These are phyloP conservation scores for Fraxinus latifolia DNA, from an alignment of 305 asterid genomes.

Conservation along the genomic window DNA sequence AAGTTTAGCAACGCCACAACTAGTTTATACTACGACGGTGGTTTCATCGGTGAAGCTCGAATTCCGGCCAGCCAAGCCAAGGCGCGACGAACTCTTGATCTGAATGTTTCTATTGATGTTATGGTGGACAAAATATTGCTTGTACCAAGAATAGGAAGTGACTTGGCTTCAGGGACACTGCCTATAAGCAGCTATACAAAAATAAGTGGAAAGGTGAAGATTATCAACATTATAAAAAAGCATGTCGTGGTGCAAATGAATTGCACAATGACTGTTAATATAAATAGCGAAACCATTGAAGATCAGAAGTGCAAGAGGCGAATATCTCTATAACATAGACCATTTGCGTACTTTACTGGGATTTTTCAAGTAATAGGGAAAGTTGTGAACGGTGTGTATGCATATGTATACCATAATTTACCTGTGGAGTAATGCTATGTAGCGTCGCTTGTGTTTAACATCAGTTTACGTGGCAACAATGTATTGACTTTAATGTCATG, in stretches of 20 bases:
- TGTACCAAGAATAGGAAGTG: slow-evolving; percentile 21
- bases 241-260: slow-evolving; percentile 31
- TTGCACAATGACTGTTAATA: slow-evolving; percentile 37
- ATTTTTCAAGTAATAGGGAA: neutral
- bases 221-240: slow-evolving; percentile 30
- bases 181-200: slow-evolving; percentile 22
- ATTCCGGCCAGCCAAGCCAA: slow-evolving; percentile 31
- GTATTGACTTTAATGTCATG: neutral
- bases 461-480: neutral
- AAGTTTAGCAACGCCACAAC: slow-evolving; percentile 29
- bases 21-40: slow-evolving; percentile 29
- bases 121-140: slow-evolving; percentile 26
- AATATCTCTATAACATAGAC: slow-evolving; percentile 13
- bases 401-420: neutral
- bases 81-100: slow-evolving; percentile 31
- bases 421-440: neutral
- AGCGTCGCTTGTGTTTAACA: neutral
- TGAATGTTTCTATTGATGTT: slow-evolving; percentile 29
- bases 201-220: slow-evolving; percentile 41
- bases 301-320: slow-evolving; percentile 30
- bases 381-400: neutral
- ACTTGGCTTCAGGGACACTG: slow-evolving; percentile 27
- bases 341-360: neutral
- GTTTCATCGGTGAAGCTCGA: slow-evolving; percentile 29
- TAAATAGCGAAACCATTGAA: slow-evolving; percentile 21